Evolutionary conservation across 805 yeast species (phyloP).

Genomic region (Monosporozyma aerobia): DNA sequence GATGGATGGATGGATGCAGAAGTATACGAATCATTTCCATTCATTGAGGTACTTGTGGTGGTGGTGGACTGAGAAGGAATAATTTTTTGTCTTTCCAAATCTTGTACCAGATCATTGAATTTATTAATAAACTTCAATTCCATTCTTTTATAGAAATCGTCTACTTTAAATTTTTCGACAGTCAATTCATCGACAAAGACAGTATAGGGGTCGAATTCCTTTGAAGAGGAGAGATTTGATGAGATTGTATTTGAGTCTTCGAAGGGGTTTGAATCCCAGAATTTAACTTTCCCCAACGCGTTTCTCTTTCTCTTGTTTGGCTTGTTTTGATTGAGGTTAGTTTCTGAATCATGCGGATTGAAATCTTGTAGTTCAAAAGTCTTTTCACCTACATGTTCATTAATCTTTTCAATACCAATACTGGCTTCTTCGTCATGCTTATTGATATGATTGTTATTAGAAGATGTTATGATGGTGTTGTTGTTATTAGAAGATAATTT

Average conservation of each 20-base stretch:
- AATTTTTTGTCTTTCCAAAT: conserved; percentile 35
- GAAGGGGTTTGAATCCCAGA: conserved; percentile 10
- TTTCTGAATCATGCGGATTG: conserved; percentile 1
- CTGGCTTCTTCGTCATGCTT: not conserved
- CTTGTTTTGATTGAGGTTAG: not conserved
- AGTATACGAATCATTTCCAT: not conserved
- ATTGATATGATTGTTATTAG: no score
- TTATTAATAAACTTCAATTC: conserved; percentile 40
- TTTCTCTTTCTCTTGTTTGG: not conserved
- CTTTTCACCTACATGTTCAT: conserved; percentile 7
- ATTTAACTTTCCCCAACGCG: conserved; percentile 10
- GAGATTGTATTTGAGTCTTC: conserved; percentile 14
- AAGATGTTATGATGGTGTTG: not conserved
- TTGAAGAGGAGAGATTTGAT: not conserved
- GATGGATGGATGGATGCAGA: not conserved
- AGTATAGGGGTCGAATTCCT: conserved; percentile 29
- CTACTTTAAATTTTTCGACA: conserved; percentile 43
- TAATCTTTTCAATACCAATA: not conserved
- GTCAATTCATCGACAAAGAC: conserved; percentile 40
- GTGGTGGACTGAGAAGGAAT: not conserved
- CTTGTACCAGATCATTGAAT: conserved; percentile 39
- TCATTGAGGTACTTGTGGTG: no score
- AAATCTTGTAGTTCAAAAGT: conserved; percentile 24
- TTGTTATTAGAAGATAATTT: not conserved
- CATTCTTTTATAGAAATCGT: conserved; percentile 40